Percentiles rank a stretch among this genome's conserved stretches.
These are phyloP conservation scores for Myxozyma melibiosi DNA, from an alignment of 805 yeast species.

Conservation along the genomic window DNA sequence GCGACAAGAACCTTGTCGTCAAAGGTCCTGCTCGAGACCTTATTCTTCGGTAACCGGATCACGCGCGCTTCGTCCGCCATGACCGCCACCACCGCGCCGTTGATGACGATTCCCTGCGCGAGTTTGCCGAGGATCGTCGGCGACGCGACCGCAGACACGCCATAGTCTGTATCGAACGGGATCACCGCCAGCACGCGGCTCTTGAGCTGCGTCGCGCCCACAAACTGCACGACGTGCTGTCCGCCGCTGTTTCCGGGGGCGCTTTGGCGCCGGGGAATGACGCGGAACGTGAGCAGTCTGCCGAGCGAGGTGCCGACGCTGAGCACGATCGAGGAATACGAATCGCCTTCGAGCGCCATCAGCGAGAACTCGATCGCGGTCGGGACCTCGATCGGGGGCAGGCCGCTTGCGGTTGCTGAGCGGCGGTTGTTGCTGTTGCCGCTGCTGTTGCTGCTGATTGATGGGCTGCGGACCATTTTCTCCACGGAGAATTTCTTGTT, in stretches of 20 bases:
- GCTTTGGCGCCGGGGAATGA: constrained; percentile 64
- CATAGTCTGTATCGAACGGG: constrained; percentile 61
- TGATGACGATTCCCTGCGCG: constrained; percentile 60
- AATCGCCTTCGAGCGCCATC: constrained; percentile 66
- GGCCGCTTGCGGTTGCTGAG: too few species aligned
- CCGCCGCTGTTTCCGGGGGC: constrained; percentile 52
- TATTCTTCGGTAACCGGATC: constrained; percentile 60
- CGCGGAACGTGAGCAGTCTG: constrained; percentile 62
- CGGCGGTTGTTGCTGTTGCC: too few species aligned
- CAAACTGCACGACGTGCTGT: constrained; percentile 57
- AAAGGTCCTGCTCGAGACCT: constrained; percentile 64
- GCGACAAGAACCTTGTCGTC: constrained; percentile 49
- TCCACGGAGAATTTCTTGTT: background rate
- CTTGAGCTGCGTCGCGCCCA: constrained; percentile 53
- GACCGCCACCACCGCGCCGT: constrained; percentile 61
- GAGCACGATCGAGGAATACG: constrained; percentile 70
- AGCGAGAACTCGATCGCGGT: constrained; percentile 75
- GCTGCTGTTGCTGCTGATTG: too few species aligned
- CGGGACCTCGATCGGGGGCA: constrained; percentile 43
- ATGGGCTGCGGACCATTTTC: background rate
- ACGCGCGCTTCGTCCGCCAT: constrained; percentile 66
- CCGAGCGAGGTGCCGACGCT: constrained; percentile 79
- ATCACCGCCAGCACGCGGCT: constrained; percentile 57
- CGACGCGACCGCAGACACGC: constrained; percentile 67
- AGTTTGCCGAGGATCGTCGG: constrained; percentile 59